Conservation (phyloP, 1,284 basidiomycete genomes). For the Phlebopus sp. region DNA sequence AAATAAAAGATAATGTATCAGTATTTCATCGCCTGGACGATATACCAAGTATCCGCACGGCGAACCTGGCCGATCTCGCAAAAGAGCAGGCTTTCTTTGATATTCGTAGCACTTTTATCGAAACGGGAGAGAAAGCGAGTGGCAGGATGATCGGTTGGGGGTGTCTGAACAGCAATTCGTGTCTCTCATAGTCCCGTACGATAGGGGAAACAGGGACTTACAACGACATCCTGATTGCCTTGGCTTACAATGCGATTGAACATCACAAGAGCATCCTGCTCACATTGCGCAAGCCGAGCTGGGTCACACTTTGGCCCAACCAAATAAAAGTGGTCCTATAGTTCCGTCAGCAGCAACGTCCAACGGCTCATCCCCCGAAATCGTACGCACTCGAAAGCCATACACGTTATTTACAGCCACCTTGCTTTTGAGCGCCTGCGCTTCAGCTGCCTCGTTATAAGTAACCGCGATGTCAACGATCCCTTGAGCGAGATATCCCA, state of each 20-base stretch:
- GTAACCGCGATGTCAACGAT: constrained; percentile 46
- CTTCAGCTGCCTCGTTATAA: constrained; percentile 48
- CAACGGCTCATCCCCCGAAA: constrained; percentile 36
- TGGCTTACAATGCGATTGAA: constrained; percentile 20
- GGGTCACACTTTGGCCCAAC: constrained; percentile 20
- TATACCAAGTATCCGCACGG: background rate
- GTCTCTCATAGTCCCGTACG: background rate
- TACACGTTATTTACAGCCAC: constrained; percentile 34
- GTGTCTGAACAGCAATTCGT: constrained; percentile 13
- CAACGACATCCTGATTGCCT: constrained; percentile 24
- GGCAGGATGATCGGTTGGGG: constrained; percentile 25
- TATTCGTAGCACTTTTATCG: constrained; percentile 56
- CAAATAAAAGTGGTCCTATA: constrained; percentile 25
- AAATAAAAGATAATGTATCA: background rate
- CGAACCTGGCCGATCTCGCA: constrained; percentile 46
- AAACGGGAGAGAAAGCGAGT: constrained; percentile 51
- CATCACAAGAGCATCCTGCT: constrained; percentile 14
- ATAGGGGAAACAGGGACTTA: background rate
- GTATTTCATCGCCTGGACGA: background rate
- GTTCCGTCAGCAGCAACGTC: constrained; percentile 19
- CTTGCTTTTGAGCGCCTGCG: constrained; percentile 28
- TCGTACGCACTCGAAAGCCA: constrained; percentile 39
- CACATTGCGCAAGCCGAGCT: constrained; percentile 7
- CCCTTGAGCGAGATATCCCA: constrained; percentile 37
- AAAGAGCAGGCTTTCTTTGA: constrained; percentile 50